Base-by-base conservation (phyloP, 345 rosid species). In the Raphanus raphanistrum region DNA sequence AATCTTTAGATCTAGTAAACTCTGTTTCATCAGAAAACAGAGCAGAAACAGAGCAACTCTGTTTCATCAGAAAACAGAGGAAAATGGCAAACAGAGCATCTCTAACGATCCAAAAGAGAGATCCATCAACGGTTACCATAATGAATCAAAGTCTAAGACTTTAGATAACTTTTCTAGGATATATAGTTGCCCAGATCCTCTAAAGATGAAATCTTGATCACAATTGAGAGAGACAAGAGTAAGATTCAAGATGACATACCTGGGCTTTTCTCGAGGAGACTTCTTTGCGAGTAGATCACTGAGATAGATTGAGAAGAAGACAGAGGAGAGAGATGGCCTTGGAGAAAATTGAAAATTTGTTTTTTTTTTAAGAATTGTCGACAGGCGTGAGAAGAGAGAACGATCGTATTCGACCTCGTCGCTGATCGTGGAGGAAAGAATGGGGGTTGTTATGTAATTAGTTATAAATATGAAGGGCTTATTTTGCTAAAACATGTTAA, bases 321-420 rank as follows among this genome's bases (percentile, higher is more conserved):
- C 0, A 55, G 59, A 62, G 68, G 48, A 65, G 48, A 55, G 50
- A 65, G 68, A 6, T 21, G 57, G 4, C 57, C 16, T 12, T 63
- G 67, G 28, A 65, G 73, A 66, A 21, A 63, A 48, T 13, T 48
- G 50, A 43, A 11, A 10, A 0, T 3, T 28, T 76, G 66, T 67
- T 73, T 27, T 8, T 27, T 8, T 29, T 21, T 21, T 17, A 61
- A 17, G 45, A 72, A 59, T 4, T 36, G 61, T 31, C 9, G 52
- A 50, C 57, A 52, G 58, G 26, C 58, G 25, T 52, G 50, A 59
- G 77, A 59, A 29, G 66, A 27, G 55, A 61, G 63, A 32, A 55
- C 38, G 74, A 74, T 79, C 82, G 78, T 48, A 43, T 67, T 16
- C 76, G 69, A 68, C 63, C 63, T 72, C 50, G 82, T 79, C 74